A percentile compares a stretch with the other conserved stretches of the same genome.
Conservation (phyloP, 345 rosid genomes). For the Eucalyptus viminalis region DNA sequence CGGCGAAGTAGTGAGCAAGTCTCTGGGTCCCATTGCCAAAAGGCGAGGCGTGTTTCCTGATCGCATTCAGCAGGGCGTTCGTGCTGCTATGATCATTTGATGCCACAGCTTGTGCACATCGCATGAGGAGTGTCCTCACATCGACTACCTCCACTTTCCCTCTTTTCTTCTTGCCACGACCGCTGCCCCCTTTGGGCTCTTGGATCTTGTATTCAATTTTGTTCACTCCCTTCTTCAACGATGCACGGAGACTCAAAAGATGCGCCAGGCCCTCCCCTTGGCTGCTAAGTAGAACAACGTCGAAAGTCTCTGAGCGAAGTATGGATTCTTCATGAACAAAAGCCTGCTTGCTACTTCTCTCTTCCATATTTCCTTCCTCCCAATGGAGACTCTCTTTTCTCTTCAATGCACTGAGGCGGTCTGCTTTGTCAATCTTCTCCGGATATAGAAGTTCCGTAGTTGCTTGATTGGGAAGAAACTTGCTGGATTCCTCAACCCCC, state of each 20-base stretch:
- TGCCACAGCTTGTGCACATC: slow-evolving; percentile 21
- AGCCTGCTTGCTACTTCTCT: not conserved
- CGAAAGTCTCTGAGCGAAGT: not conserved
- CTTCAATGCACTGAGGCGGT: not conserved
- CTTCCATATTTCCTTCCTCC: not conserved
- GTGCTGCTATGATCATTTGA: not conserved
- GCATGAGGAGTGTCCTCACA: slow-evolving; percentile 7
- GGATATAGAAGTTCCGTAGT: not conserved
- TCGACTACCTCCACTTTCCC: slow-evolving; percentile 4
- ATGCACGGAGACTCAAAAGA: not conserved
- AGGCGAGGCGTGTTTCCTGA: slow-evolving; percentile 11
- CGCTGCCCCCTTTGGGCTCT: not conserved
- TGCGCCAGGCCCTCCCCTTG: not conserved
- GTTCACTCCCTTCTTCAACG: not conserved
- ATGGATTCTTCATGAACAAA: not conserved
- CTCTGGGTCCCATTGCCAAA: slow-evolving; percentile 17
- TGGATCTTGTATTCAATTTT: not conserved
- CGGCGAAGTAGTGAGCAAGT: slow-evolving; percentile 8
- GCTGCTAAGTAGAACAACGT: not conserved
- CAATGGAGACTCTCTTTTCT: not conserved
- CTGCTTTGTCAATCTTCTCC: not conserved
- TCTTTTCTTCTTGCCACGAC: slow-evolving; percentile 5
- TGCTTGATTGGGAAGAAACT: not conserved
- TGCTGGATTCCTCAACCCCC: not conserved
- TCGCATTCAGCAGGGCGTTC: slow-evolving; percentile 3